These are phyloP conservation scores for Penicillium nucicola DNA, from an alignment of 495 filamentous ascomycete species.

Conservation along the genomic window DNA sequence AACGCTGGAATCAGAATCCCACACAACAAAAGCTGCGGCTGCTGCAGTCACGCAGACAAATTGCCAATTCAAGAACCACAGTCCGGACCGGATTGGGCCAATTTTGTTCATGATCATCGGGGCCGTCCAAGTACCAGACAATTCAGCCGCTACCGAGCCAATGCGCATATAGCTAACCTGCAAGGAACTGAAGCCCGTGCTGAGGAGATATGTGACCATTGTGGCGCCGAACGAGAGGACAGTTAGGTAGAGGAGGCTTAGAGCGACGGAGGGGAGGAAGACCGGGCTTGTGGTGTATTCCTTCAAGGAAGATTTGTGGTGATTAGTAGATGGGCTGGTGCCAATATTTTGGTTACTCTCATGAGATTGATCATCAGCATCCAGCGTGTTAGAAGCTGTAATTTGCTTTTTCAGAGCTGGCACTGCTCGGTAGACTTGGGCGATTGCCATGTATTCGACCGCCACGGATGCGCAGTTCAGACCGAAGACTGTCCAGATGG, in stretches of 20 bases:
- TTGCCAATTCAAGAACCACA: constrained; percentile 67
- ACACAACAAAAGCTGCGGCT: constrained; percentile 40
- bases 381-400: background rate
- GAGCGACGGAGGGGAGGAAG: constrained; percentile 52
- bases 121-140: constrained; percentile 46
- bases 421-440: constrained; percentile 41
- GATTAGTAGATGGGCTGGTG: too few relatives aligned
- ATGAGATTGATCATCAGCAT: constrained; percentile 3
- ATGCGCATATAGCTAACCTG: constrained; percentile 52
- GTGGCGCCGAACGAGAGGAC: constrained; percentile 56
- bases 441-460: constrained; percentile 59
- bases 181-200: constrained; percentile 50
- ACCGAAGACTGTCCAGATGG: constrained; percentile 45
- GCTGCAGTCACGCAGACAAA: constrained; percentile 45
- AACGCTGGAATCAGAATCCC: constrained; percentile 19
- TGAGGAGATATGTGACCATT: constrained; percentile 60
- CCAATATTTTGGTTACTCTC: background rate
- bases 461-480: constrained; percentile 40
- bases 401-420: constrained; percentile 29
- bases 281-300: constrained; percentile 39
- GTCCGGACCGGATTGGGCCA: constrained; percentile 54
- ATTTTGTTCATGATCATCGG: constrained; percentile 52
- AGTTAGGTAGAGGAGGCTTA: constrained; percentile 56
- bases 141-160: constrained; percentile 50
- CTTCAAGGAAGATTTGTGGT: constrained; percentile 22